These are phyloP conservation scores for Allomyces macrogynus DNA, from an alignment of 192 early-diverging fungal species.

Conservation along the genomic window DNA sequence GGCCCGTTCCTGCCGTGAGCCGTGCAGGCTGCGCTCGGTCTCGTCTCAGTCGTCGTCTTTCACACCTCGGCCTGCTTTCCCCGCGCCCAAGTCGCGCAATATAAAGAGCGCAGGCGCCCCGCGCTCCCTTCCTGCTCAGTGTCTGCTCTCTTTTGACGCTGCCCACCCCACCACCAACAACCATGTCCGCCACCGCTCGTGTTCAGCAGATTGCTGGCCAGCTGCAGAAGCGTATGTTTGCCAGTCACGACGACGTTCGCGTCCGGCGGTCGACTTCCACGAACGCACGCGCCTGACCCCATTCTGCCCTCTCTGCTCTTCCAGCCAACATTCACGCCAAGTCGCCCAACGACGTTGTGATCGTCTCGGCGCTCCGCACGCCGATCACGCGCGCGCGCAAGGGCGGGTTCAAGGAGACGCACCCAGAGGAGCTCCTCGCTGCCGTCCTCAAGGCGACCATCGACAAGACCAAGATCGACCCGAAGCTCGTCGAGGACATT, in stretches of 20 bases:
- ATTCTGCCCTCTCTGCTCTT: no score
- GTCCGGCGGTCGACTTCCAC: no score
- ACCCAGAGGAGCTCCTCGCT: conserved; percentile 59
- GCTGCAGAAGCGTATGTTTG: background rate
- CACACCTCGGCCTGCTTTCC: no score
- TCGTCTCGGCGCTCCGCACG: conserved; percentile 73
- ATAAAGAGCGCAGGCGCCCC: no score
- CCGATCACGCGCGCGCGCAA: conserved; percentile 74
- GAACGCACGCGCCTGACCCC: no score
- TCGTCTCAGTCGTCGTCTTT: no score
- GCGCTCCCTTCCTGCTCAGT: no score
- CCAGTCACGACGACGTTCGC: no score
- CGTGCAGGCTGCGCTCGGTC: no score
- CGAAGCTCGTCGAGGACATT: conserved; percentile 73
- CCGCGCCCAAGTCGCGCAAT: no score
- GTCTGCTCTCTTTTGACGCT: no score
- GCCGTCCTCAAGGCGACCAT: conserved; percentile 53
- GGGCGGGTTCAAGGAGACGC: conserved; percentile 81
- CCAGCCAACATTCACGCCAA: conserved; percentile 30
- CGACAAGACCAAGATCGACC: conserved; percentile 61
- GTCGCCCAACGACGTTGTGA: conserved; percentile 78
- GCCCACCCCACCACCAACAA: background rate
- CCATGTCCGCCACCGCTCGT: background rate
- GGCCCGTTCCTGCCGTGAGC: no score
- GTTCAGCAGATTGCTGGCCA: background rate